phyloP scores from a whole-genome alignment of 2,329 filamentous ascomycete species.

The Zymoseptoria passerinii region DNA sequence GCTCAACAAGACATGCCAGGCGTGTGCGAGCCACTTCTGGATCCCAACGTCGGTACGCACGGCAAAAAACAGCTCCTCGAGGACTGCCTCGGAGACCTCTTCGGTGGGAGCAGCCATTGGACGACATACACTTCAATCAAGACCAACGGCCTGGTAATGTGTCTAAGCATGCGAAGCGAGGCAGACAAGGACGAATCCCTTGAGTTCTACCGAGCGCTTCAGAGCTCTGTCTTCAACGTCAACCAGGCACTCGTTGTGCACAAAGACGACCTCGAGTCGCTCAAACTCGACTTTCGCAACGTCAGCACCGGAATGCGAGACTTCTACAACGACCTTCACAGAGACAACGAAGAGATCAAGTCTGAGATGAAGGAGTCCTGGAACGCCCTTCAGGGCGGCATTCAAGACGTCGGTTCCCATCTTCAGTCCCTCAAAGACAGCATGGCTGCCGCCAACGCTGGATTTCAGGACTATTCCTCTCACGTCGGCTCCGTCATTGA shows the following conservation, averaged over 20 bases:
- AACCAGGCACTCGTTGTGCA: conserved; percentile 3
- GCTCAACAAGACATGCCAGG: conserved; percentile 44
- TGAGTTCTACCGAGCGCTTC: conserved; percentile 12
- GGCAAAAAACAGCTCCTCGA: conserved; percentile 34
- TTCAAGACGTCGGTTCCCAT: conserved; percentile 1
- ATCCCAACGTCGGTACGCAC: conserved; percentile 22
- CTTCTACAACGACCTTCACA: conserved; percentile 11
- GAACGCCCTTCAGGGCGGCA: conserved; percentile 1
- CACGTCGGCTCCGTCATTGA: conserved; percentile 1
- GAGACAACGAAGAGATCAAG: conserved; percentile 10
- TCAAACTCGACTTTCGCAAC: conserved; percentile 7
- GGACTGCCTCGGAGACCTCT: conserved; percentile 47
- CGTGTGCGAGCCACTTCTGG: conserved; percentile 43
- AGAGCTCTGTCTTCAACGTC: conserved; percentile 1
- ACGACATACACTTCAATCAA: conserved; percentile 56
- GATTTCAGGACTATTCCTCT: not conserved
- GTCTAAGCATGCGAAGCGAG: conserved; percentile 51
- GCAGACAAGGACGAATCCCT: conserved; percentile 43
- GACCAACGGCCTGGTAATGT: conserved; percentile 54
- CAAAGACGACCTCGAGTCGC: conserved; percentile 10
- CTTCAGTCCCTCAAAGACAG: not conserved
- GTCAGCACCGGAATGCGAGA: conserved; percentile 7
- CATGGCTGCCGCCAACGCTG: conserved; percentile 1
- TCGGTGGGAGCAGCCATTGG: conserved; percentile 45
- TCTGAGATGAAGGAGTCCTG: conserved; percentile 2